phyloP scores from a whole-genome alignment of 225 moss, liverwort and hornwort species.

The Physcomitrellopsis africana region DNA sequence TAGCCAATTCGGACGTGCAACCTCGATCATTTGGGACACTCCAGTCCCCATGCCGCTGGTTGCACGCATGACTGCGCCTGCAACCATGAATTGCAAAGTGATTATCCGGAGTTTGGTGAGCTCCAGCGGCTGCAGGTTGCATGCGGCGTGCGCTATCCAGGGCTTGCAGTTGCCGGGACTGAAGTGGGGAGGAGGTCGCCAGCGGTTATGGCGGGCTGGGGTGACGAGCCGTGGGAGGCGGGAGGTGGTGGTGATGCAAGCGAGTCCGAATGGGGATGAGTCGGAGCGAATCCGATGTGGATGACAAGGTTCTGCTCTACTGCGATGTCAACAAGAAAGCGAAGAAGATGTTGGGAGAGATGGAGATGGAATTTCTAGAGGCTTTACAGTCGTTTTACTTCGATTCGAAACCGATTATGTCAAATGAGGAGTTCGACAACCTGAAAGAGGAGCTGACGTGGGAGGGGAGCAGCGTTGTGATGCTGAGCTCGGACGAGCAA shows the following conservation, averaged over 20 bases:
- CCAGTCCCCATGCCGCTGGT: conserved; percentile 44
- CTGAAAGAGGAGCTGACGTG: conserved; percentile 94
- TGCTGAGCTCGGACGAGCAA: conserved; percentile 82
- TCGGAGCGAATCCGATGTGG: conserved; percentile 61
- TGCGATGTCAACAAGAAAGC: conserved; percentile 72
- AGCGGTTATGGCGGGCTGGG: conserved; percentile 30
- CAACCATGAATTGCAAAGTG: conserved; percentile 39
- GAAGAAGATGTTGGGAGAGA: conserved; percentile 78
- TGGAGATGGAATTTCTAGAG: conserved; percentile 87
- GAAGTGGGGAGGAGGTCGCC: not conserved
- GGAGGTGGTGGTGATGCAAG: conserved; percentile 44
- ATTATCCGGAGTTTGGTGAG: conserved; percentile 23
- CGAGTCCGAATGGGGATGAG: not conserved
- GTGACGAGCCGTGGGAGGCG: not conserved
- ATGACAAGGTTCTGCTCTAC: conserved; percentile 68
- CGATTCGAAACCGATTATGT: conserved; percentile 83
- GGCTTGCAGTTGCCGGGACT: conserved; percentile 8
- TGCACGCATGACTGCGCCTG: conserved; percentile 50
- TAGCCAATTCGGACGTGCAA: too few relatives aligned
- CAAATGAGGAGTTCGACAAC: conserved; percentile 95
- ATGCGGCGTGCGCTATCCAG: not conserved
- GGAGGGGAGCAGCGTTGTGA: conserved; percentile 84
- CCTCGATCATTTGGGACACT: too few relatives aligned
- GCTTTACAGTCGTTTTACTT: conserved; percentile 91
- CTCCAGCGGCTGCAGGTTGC: not conserved